Evolutionary conservation across 108 stramenopile genomes (phyloP).

Genomic region (Cyclotella kingstonii): DNA sequence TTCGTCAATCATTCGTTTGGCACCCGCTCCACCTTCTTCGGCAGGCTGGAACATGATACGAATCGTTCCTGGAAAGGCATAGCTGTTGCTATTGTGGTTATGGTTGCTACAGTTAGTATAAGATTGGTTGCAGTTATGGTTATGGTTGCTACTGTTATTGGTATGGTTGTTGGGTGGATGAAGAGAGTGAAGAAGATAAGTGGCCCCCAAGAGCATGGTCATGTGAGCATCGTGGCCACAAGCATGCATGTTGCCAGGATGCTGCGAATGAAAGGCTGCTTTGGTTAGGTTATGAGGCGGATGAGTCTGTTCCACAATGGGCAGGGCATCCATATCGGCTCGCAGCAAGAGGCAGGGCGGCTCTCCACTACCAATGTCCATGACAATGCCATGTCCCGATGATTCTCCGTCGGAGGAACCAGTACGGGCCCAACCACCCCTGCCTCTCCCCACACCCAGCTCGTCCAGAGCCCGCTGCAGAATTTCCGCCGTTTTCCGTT

Average conservation of each 20-base stretch:
- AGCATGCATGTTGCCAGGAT: constrained; percentile 85
- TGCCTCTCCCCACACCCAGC: constrained; percentile 50
- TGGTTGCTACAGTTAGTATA: constrained; percentile 55
- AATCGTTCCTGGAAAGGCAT: constrained; percentile 65
- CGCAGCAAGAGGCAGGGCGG: constrained; percentile 78
- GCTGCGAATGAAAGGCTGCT: constrained; percentile 45
- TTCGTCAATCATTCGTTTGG: constrained; percentile 86
- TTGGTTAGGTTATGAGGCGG: constrained; percentile 11
- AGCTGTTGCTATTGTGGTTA: constrained; percentile 18
- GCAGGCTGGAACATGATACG: constrained; percentile 90
- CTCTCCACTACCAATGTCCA: constrained; percentile 73
- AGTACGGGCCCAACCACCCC: constrained; percentile 72
- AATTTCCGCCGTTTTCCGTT: constrained; percentile 58
- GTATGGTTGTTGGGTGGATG: neutral
- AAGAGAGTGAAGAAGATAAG: constrained; percentile 37
- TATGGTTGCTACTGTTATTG: constrained; percentile 50
- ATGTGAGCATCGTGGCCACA: constrained; percentile 96
- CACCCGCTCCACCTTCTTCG: constrained; percentile 92
- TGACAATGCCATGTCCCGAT: constrained; percentile 79
- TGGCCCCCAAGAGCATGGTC: constrained; percentile 86
- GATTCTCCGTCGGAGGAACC: constrained; percentile 42
- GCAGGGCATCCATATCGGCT: constrained; percentile 95
- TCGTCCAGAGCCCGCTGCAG: constrained; percentile 55
- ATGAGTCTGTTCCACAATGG: constrained; percentile 73
- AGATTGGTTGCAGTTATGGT: constrained; percentile 11